phyloP scores from a whole-genome alignment of 164 flowering plant genomes.

The Protea cynaroides region DNA sequence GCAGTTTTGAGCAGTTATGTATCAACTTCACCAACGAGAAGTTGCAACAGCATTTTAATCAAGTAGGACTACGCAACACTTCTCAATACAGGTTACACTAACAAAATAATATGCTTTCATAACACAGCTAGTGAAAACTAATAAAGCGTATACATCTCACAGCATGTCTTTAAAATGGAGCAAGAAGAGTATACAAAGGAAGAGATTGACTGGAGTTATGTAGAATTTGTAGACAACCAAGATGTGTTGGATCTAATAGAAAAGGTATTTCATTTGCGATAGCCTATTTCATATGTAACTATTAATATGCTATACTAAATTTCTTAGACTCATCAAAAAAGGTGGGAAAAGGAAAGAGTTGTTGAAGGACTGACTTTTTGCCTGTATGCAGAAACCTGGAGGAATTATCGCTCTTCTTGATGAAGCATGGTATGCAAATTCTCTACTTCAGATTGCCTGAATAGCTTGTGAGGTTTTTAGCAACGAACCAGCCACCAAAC shows the following conservation, averaged over 20 bases:
- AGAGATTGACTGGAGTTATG: constrained; percentile 88
- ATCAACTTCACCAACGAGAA: constrained; percentile 91
- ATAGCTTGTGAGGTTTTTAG: neutral
- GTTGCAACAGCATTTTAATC: constrained; percentile 88
- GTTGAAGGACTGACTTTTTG: neutral
- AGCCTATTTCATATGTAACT: neutral
- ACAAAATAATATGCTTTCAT: neutral
- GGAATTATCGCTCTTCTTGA: constrained; percentile 85
- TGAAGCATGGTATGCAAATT: constrained; percentile 71
- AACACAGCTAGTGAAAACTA: neutral
- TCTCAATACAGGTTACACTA: neutral
- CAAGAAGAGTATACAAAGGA: constrained; percentile 80
- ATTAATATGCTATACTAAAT: neutral
- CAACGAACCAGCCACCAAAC: neutral
- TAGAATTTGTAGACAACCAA: constrained; percentile 85
- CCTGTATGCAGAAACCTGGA: constrained; percentile 71
- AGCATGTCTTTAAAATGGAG: constrained; percentile 93
- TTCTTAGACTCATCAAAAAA: neutral
- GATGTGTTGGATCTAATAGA: constrained; percentile 83
- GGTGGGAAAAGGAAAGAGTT: neutral
- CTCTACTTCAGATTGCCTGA: neutral
- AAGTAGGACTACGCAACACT: constrained; percentile 31
- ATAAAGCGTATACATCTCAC: constrained; percentile 10
- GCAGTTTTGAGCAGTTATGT: constrained; percentile 88
- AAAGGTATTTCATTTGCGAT: constrained; percentile 39